A percentile compares a stretch with the other conserved stretches of the same genome.
Conservation (phyloP, 2,329 filamentous ascomycete species). For the Colletotrichum neosansevieriae region DNA sequence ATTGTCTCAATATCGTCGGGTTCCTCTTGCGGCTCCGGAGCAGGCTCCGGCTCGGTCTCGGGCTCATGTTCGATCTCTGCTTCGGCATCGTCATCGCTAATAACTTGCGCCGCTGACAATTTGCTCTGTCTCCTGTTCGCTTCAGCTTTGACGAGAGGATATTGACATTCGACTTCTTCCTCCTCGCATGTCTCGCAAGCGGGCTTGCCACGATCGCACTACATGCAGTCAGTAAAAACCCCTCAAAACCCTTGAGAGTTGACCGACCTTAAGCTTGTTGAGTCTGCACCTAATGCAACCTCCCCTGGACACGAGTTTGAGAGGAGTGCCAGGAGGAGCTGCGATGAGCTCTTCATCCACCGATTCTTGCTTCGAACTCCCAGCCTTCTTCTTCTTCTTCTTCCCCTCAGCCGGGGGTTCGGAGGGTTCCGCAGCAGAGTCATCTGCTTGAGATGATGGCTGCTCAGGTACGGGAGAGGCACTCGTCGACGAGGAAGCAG, state of each 20-base stretch:
- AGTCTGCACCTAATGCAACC: conserved; percentile 54
- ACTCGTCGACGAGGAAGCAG: conserved; percentile 45
- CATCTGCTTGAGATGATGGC: conserved; percentile 18
- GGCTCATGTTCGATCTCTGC: conserved; percentile 36
- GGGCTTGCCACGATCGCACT: conserved; percentile 58
- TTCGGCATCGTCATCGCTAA: conserved; percentile 38
- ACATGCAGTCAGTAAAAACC: conserved; percentile 38
- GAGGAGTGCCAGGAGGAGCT: conserved; percentile 16
- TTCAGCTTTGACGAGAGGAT: conserved; percentile 49
- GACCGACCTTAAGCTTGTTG: conserved; percentile 54
- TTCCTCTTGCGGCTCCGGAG: conserved; percentile 27
- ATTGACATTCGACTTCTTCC: conserved; percentile 52
- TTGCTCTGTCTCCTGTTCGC: conserved; percentile 37
- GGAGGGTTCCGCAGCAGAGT: conserved; percentile 35
- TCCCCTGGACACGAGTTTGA: conserved; percentile 45
- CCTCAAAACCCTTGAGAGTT: too few relatives aligned
- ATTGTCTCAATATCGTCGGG: conserved; percentile 40
- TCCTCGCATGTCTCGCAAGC: conserved; percentile 53
- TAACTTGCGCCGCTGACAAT: conserved; percentile 41
- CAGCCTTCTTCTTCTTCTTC: conserved; percentile 27
- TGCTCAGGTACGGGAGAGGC: conserved; percentile 44
- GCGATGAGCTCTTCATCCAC: conserved; percentile 18
- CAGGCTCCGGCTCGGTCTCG: conserved; percentile 39
- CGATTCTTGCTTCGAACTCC: conserved; percentile 31
- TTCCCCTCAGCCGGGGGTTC: conserved; percentile 30